Percentiles rank a stretch among this genome's conserved stretches.
phyloP scores from a whole-genome alignment of 148 eudicot species.

The Vaccinium corymbosum region DNA sequence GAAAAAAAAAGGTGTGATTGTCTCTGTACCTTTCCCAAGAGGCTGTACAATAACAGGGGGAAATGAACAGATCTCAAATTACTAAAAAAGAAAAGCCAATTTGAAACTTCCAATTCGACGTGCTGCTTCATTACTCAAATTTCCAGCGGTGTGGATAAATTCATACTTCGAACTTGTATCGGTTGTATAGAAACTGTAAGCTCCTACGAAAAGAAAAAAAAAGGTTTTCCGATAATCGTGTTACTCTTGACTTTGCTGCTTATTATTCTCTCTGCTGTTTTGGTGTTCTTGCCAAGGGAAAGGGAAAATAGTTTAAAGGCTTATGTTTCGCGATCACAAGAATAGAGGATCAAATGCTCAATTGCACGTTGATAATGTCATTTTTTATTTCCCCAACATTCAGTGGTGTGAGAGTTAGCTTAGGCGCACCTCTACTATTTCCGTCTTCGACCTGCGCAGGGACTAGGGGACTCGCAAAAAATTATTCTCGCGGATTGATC shows the following conservation, averaged over 20 bases:
- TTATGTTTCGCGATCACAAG: not conserved
- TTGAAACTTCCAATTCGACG: not conserved
- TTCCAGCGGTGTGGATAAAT: constrained; percentile 9
- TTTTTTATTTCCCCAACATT: too few relatives aligned
- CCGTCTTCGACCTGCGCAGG: too few relatives aligned
- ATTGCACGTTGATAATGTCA: too few relatives aligned
- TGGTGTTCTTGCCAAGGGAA: not conserved
- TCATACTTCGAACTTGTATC: not conserved
- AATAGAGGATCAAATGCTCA: not conserved
- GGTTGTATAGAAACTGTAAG: constrained; percentile 18
- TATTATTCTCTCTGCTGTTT: not conserved
- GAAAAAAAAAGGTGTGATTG: constrained; percentile 22
- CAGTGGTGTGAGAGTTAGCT: too few relatives aligned
- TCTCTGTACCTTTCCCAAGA: constrained; percentile 17
- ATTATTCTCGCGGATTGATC: too few relatives aligned
- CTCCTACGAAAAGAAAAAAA: not conserved
- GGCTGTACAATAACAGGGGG: constrained; percentile 35
- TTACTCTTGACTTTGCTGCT: not conserved
- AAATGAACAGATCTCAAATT: constrained; percentile 4
- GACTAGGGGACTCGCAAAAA: too few relatives aligned
- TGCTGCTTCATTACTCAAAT: constrained; percentile 6
- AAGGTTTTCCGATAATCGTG: not conserved
- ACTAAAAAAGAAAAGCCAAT: not conserved
- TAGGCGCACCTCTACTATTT: too few relatives aligned
- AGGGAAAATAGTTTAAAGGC: not conserved